phyloP scores from a whole-genome alignment of 192 early-diverging fungal species.

The Kappamyces sp. region DNA sequence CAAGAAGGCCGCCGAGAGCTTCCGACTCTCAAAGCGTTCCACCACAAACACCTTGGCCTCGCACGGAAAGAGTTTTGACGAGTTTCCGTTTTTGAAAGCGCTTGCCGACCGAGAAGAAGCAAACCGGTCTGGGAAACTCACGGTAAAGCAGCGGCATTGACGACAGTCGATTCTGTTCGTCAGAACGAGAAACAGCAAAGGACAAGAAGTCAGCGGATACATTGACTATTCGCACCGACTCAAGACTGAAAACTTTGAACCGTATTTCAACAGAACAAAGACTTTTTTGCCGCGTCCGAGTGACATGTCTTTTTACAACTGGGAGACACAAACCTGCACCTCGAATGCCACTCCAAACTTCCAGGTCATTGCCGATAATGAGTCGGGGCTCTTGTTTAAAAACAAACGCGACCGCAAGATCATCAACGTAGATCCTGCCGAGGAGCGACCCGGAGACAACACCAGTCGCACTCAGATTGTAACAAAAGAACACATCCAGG shows the following conservation, averaged over 20 bases:
- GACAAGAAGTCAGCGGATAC: constrained; percentile 55
- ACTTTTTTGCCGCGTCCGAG: constrained; percentile 43
- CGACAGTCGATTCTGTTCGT: constrained; percentile 52
- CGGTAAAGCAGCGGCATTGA: constrained; percentile 33
- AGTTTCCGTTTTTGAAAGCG: constrained; percentile 50
- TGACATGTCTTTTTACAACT: constrained; percentile 63
- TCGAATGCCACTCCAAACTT: constrained; percentile 59
- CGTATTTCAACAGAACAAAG: constrained; percentile 43
- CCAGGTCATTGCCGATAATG: constrained; percentile 63
- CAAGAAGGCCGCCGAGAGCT: constrained; percentile 60
- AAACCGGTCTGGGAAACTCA: constrained; percentile 56
- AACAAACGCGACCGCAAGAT: constrained; percentile 63
- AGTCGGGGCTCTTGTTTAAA: constrained; percentile 59
- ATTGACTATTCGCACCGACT: constrained; percentile 61
- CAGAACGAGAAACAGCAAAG: constrained; percentile 46
- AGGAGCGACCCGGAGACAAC: constrained; percentile 54
- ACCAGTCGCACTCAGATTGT: constrained; percentile 47
- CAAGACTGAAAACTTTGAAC: constrained; percentile 59
- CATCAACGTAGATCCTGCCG: constrained; percentile 60
- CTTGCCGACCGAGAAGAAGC: constrained; percentile 60
- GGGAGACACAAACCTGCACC: constrained; percentile 63
- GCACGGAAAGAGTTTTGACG: constrained; percentile 45
- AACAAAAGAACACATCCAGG: constrained; percentile 54
- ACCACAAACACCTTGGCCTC: constrained; percentile 50
- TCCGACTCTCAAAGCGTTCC: constrained; percentile 51